Base-by-base conservation (phyloP, 345 rosid genomes). In the Noccaea caerulescens region DNA sequence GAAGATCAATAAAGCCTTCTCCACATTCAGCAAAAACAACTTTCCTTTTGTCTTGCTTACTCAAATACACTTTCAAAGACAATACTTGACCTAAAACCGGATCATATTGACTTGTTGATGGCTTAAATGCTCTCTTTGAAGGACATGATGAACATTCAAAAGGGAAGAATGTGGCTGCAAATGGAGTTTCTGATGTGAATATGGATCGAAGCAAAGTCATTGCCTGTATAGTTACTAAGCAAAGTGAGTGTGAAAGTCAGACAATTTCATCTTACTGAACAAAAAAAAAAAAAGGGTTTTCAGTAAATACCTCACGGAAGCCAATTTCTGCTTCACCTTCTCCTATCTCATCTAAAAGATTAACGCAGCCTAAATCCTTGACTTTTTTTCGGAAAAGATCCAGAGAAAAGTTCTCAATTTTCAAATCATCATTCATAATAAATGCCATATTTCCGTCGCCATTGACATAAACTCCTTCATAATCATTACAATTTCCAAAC, bases 181-280 rank as follows among this genome's bases (percentile, higher is more conserved):
- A 23, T 50, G 70, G 70, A 23, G 37, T 51, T 51, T 65, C 58
- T 37, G 69, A 65, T 23, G 58, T 37, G 69, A 65, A 50, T n/a
- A 65, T n/a, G 9, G 23, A 65, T 52, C 38, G 10, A 50, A 64
- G 46, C 20, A 64, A 49, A 49, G 20, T 36, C 57, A 64, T 37
- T 49, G 58, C 69, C 45, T 64, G 58, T 49, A 36, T 10, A 63
- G 4, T 63, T 5, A 47, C 30, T 27, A 27, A 27, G 3, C 30
- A 27, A 3, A 27, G 30, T 27, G 8, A 46, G 1, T 33, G 10
- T 10, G 18, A 4, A 63, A 16, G 44, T 47, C 12, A 47, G 39
- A 34, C 16, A 46, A 4, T 10, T 1, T 16, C 6, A 45, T 44
- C 18, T 23, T 20, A 12, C 2, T 37, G 4, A 39, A 39, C 34